Conservation (phyloP, 345 rosid genomes). For the Brassica juncea region DNA sequence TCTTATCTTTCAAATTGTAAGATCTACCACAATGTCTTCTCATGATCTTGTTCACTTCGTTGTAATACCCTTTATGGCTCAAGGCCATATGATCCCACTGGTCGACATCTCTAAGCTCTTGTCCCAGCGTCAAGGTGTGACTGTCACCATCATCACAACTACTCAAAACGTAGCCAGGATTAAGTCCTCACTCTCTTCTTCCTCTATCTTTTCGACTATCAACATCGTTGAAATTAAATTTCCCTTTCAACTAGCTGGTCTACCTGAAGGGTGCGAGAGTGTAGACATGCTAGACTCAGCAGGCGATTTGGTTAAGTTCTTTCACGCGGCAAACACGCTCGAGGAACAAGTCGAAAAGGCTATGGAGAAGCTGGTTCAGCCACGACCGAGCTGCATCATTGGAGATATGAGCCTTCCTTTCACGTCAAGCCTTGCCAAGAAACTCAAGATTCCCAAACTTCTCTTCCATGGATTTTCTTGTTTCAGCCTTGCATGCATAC, state of each 20-base stretch:
- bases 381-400: conserved; percentile 49
- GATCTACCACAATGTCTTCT: conserved; percentile 25
- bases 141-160: conserved; percentile 43
- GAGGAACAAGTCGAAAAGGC: conserved; percentile 35
- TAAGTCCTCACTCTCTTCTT: conserved; percentile 30
- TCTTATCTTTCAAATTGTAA: not conserved
- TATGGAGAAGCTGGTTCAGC: conserved; percentile 36
- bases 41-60: conserved; percentile 45
- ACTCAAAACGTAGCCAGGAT: conserved; percentile 40
- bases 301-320: conserved; percentile 25
- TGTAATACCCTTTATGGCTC: conserved; percentile 49
- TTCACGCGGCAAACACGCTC: conserved; percentile 32
- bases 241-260: conserved; percentile 36
- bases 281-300: conserved; percentile 38
- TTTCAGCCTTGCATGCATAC: conserved; percentile 38
- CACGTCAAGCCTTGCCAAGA: conserved; percentile 42
- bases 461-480: conserved; percentile 48
- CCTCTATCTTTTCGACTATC: conserved; percentile 20
- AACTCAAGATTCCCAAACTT: conserved; percentile 50
- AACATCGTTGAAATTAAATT: conserved; percentile 34
- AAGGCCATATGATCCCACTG: conserved; percentile 55
- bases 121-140: conserved; percentile 40
- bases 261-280: conserved; percentile 49
- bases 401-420: conserved; percentile 45
- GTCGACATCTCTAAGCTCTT: conserved; percentile 46